Percentiles rank a stretch among this genome's conserved stretches.
Evolutionary conservation across 306 rosid genomes (phyloP).

Genomic region (Mimosa bimucronata): DNA sequence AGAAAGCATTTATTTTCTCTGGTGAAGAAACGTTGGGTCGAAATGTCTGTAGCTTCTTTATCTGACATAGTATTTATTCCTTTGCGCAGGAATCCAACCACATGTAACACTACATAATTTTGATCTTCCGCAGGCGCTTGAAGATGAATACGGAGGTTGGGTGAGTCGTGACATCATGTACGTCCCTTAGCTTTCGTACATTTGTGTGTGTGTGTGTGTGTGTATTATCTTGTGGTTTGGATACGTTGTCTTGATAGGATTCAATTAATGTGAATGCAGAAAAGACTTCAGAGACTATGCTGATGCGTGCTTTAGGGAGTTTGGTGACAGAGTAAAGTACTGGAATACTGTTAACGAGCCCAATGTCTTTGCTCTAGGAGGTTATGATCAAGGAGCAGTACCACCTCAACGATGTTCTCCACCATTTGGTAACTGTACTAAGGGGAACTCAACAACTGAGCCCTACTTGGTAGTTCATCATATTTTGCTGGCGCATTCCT

Average conservation of each 20-base stretch:
- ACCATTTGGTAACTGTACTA: constrained; percentile 62
- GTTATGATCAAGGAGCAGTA: constrained; percentile 53
- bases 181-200: constrained; percentile 19
- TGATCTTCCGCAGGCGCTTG: constrained; percentile 79
- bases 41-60: not conserved
- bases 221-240: not conserved
- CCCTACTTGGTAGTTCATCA: constrained; percentile 69
- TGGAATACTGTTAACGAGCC: constrained; percentile 79
- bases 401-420: constrained; percentile 72
- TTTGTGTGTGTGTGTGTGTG: not conserved
- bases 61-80: constrained; percentile 14
- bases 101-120: constrained; percentile 58
- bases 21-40: constrained; percentile 15
- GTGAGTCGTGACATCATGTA: constrained; percentile 62
- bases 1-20: constrained; percentile 28
- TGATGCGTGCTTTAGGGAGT: constrained; percentile 73
- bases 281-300: constrained; percentile 74
- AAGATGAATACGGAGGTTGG: constrained; percentile 91
- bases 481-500: constrained; percentile 73
- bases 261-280: constrained; percentile 46
- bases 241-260: not conserved
- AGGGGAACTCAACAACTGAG: constrained; percentile 68
- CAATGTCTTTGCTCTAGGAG: constrained; percentile 48
- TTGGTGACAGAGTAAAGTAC: constrained; percentile 70
- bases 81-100: constrained; percentile 70